Evolutionary conservation across 208 protist genomes (phyloP).

Genomic region (Acanthamoeba sp.): DNA sequence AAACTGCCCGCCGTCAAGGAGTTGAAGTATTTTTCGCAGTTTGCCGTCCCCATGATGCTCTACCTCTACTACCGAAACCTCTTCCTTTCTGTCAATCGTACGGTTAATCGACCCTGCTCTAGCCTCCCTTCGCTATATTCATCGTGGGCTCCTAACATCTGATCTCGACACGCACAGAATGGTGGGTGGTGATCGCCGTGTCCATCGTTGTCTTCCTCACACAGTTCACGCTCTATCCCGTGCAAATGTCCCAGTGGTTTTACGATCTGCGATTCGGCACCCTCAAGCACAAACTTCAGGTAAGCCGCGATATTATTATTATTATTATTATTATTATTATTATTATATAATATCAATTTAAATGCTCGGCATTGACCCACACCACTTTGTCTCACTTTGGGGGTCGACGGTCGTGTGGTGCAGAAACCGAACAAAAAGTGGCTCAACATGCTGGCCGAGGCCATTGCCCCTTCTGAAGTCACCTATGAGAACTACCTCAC

Average conservation of each 20-base stretch:
- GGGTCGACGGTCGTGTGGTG: no score
- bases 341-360: no score
- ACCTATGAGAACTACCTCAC: constrained; percentile 21
- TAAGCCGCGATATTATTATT: not conserved
- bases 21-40: constrained; percentile 62
- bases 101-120: not conserved
- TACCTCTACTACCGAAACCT: constrained; percentile 72
- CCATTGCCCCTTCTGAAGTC: not conserved
- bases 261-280: constrained; percentile 28
- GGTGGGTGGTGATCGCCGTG: constrained; percentile 51
- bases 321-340: no score
- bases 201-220: not conserved
- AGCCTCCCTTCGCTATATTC: no score
- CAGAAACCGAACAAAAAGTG: not conserved
- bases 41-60: constrained; percentile 55
- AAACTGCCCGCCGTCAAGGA: constrained; percentile 25
- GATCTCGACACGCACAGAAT: no score
- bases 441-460: constrained; percentile 1
- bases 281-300: constrained; percentile 17
- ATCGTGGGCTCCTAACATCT: no score
- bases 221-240: constrained; percentile 32
- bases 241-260: constrained; percentile 47
- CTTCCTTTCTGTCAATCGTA: constrained; percentile 53
- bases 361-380: no score
- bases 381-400: no score